Evolutionary conservation across 2,329 filamentous ascomycete species (phyloP).

Genomic region (Fusarium xyrophilum): DNA sequence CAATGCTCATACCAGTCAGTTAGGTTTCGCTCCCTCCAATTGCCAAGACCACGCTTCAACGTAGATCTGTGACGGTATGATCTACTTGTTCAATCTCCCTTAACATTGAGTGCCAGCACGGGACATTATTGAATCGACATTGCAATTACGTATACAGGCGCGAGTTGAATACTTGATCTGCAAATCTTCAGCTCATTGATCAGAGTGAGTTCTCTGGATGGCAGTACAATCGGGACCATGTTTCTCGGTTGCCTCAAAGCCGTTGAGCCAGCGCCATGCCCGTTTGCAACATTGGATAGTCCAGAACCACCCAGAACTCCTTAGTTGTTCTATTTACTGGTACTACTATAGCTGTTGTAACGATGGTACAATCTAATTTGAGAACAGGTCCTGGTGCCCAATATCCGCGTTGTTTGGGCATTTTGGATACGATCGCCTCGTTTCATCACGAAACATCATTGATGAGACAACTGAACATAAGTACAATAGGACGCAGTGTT

Average conservation of each 20-base stretch:
- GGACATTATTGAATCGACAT: slow-evolving; percentile 26
- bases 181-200: background rate
- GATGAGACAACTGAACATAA: background rate
- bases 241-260: slow-evolving; percentile 1
- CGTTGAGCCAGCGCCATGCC: background rate
- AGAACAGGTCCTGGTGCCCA: background rate
- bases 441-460: slow-evolving; percentile 13
- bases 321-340: background rate
- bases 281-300: background rate
- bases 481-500: background rate
- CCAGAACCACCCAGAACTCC: background rate
- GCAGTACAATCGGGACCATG: background rate
- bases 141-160: slow-evolving; percentile 18
- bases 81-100: slow-evolving; percentile 14
- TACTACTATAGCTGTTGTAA: background rate
- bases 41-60: slow-evolving; percentile 9
- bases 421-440: background rate
- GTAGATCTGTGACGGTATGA: slow-evolving; percentile 11
- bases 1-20: slow-evolving; percentile 1
- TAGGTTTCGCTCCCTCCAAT: background rate
- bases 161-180: slow-evolving; percentile 8
- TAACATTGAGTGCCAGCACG: slow-evolving; percentile 17
- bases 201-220: background rate
- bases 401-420: background rate
- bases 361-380: background rate